phyloP scores from a whole-genome alignment of 2,329 filamentous ascomycete species.

The Cadophora malorum region DNA sequence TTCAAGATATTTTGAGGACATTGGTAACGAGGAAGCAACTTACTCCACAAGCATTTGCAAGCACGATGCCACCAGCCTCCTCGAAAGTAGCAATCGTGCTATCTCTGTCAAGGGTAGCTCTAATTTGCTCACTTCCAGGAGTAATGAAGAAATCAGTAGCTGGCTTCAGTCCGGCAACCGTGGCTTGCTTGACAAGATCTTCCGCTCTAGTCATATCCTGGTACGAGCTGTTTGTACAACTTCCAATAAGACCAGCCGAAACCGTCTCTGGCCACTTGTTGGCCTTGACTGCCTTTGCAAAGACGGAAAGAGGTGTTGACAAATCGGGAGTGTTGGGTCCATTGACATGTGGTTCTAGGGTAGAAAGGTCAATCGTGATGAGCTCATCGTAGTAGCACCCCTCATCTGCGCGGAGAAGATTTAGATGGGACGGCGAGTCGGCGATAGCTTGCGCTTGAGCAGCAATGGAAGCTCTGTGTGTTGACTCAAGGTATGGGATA shows the following conservation, averaged over 20 bases:
- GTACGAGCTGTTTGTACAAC: conserved; percentile 98
- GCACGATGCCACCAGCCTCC: conserved; percentile 82
- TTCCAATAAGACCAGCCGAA: conserved; percentile 92
- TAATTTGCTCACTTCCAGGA: conserved; percentile 94
- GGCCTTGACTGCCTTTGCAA: conserved; percentile 81
- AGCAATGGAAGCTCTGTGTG: conserved; percentile 65
- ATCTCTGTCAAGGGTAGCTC: conserved; percentile 90
- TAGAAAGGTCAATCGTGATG: conserved; percentile 88
- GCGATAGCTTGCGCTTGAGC: conserved; percentile 43
- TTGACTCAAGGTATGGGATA: conserved; percentile 84
- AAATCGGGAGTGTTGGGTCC: conserved; percentile 96
- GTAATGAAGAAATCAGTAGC: conserved; percentile 95
- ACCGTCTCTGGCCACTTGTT: conserved; percentile 92
- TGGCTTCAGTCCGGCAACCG: conserved; percentile 86
- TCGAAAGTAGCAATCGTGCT: conserved; percentile 86
- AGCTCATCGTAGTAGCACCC: conserved; percentile 88
- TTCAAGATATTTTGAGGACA: not conserved
- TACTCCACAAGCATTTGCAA: conserved; percentile 88
- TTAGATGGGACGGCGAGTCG: conserved; percentile 52
- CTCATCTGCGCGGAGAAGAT: conserved; percentile 77
- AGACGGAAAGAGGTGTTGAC: conserved; percentile 88
- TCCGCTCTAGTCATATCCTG: conserved; percentile 98
- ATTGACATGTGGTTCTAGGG: conserved; percentile 94
- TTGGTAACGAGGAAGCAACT: not conserved
- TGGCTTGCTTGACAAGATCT: conserved; percentile 89